Evolutionary conservation across 352 stramenopile genomes (phyloP), one percentile per base, ranked within the genome.

Genomic region (Pythium plurisporium): DNA sequence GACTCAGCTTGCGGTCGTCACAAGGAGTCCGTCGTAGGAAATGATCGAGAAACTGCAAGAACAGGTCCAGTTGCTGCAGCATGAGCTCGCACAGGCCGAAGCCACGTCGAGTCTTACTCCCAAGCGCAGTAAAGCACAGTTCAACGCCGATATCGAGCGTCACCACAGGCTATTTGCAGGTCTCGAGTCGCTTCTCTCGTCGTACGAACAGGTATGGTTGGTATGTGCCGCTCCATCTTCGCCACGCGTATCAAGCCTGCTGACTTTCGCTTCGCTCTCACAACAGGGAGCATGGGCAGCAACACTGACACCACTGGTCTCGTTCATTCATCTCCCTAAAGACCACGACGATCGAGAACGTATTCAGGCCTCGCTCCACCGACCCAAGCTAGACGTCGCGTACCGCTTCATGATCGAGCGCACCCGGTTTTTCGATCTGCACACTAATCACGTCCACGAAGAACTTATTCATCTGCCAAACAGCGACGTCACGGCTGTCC

Each of bases 371-470:
- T 48, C 59, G 1, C 36, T 61, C 8, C 44, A 51, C 23, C 36
- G 20, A 17, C 4, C 5, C 25, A 60, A 59, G 30, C 12, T 57
- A 4, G 29, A 45, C 14, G 36, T 34, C 3, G 48, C 48, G 15
- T 45, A n/a, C 17, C 48, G n/a, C 14, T 55, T 55, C 17, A 55
- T 55, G 48, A 26, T n/a, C 8, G 48, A 55, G 25, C 48, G 48
- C 22, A 55, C 48, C 15, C 31, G 36, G 8, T 55, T 55, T 23
- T 30, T 55, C 3, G 15, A 55, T n/a, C 36, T 34, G 4, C 15
- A 44, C 10, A 12, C 45, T n/a, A n/a, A 23, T 8, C n/a, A 46
- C 34, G 27, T 26, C 1, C 34, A 37, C 17, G 48, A 55, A 43
- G 48, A 44, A 26, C 22, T 40, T 10, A 8, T 44, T 19, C 15